Evolutionary conservation across 352 stramenopile genomes (phyloP), one percentile per base, ranked within the genome.

Genomic region (Phytophthora quininea): DNA sequence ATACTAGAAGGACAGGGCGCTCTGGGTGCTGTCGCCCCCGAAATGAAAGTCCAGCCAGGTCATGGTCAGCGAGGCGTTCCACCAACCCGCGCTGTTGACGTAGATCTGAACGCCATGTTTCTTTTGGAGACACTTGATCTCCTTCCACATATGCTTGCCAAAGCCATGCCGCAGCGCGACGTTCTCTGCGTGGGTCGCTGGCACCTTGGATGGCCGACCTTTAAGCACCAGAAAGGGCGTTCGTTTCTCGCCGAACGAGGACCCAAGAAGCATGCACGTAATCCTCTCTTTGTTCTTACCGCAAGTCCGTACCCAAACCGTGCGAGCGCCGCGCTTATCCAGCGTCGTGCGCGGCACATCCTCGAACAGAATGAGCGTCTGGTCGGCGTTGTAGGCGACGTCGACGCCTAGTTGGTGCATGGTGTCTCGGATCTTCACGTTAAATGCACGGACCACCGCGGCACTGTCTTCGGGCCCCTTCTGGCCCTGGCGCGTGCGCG

Each of bases 281-380:
- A 62, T 37, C 0, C 58, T 57, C 15, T 67, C 55, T 43, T 76
- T 82, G 9, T 62, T 54, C 32, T 66, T 66, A 7, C 64, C 61
- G 3, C 27, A 49, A 35, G 58, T 69, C 1, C 60, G 43, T 3
- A 76, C 67, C 62, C 70, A 78, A 8, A 76, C 59, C 3, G 59
- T 76, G 38, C 72, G 76, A 3, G 37, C 45, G 1, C 63, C 1
- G 42, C 35, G n/a, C 15, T n/a, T 15, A 14, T 52, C 67, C 3
- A 82, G 47, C 6, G 57, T 80, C 24, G 62, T 69, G 54, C 64
- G 67, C 0, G 73, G 67, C 0, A 79, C 30, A 51, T 79, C 80
- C 38, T 82, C 59, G 49, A 80, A 71, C 42, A 62, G 70, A 0
- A 79, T 50, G 1, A 47, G 62, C 2, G 62, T 76, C 50, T 76